phyloP scores from a whole-genome alignment of 208 protist genomes.

The Naegleria gruberi region DNA sequence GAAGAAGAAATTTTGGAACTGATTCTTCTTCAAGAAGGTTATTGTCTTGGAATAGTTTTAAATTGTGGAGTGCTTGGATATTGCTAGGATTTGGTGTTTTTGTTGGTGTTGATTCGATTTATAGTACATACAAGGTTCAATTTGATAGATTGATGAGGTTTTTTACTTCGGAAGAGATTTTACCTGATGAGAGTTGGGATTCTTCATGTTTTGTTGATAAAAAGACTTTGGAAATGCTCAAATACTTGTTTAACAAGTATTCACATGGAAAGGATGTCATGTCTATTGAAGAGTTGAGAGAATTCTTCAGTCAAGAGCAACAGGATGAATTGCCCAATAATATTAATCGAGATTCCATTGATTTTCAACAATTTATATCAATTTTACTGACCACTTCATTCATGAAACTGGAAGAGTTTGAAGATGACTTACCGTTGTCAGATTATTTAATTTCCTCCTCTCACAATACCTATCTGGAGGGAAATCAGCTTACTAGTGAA shows the following conservation, averaged over 20 bases:
- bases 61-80: background rate
- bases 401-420: background rate
- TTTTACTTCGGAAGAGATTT: background rate
- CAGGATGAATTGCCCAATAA: background rate
- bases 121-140: background rate
- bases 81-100: background rate
- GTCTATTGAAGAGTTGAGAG: background rate
- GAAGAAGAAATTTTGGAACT: too few relatives aligned
- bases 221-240: background rate
- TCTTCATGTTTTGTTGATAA: background rate
- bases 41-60: too few relatives aligned
- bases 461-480: slow-evolving; percentile 39
- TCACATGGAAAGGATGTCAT: background rate
- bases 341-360: too few relatives aligned
- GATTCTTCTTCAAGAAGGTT: too few relatives aligned
- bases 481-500: slow-evolving; percentile 37
- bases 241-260: background rate
- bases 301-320: background rate
- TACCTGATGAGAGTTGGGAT: background rate
- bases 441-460: slow-evolving; percentile 39
- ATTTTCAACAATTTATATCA: background rate
- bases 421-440: slow-evolving; percentile 7
- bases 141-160: background rate
- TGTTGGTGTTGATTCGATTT: background rate
- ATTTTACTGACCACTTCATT: background rate